Evolutionary conservation across 75 land plant genomes (phyloP).

Genomic region (Chamaecyparis obtusa): DNA sequence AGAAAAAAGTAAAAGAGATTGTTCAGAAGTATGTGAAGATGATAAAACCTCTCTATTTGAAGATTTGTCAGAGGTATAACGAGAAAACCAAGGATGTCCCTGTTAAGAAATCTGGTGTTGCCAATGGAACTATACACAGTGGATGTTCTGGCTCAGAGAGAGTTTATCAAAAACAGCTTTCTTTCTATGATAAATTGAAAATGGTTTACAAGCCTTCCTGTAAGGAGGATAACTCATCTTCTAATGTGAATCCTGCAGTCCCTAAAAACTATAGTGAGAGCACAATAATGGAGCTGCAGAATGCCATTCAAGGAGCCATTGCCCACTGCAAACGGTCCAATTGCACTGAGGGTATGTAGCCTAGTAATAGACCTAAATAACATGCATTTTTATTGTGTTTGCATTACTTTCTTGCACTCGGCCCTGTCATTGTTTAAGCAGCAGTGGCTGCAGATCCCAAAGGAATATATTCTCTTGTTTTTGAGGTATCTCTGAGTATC

Average conservation of each 20-base stretch:
- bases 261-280: constrained; percentile 16
- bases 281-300: constrained; percentile 22
- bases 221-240: neutral
- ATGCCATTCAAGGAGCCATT: constrained; percentile 36
- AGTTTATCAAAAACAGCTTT: neutral
- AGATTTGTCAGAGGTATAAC: constrained; percentile 34
- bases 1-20: constrained; percentile 31
- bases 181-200: constrained; percentile 10
- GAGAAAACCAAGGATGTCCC: constrained; percentile 34
- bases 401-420: neutral
- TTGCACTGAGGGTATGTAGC: neutral
- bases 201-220: neutral
- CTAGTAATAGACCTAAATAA: neutral
- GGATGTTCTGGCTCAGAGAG: neutral
- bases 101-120: neutral
- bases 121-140: neutral
- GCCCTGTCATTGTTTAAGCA: too few relatives aligned
- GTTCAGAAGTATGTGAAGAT: constrained; percentile 52
- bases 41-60: constrained; percentile 67
- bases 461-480: too few relatives aligned
- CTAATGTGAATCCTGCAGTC: neutral
- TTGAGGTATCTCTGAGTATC: too few relatives aligned
- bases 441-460: neutral
- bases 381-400: neutral
- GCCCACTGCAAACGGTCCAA: constrained; percentile 40